Evolutionary conservation across 805 yeast species (phyloP).

Genomic region (Ogataea zsoltii): DNA sequence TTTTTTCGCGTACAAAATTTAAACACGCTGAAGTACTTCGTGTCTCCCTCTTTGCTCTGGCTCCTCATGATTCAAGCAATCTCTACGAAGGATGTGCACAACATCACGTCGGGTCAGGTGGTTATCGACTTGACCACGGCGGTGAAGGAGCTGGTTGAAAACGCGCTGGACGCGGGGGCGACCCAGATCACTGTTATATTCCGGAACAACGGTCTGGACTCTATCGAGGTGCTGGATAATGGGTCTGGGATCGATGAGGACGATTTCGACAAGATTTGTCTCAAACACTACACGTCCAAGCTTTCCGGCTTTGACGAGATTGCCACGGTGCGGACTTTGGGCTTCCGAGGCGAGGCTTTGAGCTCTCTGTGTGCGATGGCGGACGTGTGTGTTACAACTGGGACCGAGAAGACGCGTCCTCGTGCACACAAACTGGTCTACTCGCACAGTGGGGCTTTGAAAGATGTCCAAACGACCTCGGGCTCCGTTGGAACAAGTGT

Average conservation of each 20-base stretch:
- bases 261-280: constrained; percentile 56
- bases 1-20: too few species aligned
- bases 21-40: neutral
- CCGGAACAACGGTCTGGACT: constrained; percentile 70
- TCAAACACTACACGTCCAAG: constrained; percentile 71
- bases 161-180: constrained; percentile 78
- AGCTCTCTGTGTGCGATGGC: constrained; percentile 65
- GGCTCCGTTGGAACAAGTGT: constrained; percentile 74
- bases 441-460: constrained; percentile 54
- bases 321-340: constrained; percentile 51
- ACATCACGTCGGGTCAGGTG: constrained; percentile 91
- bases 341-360: constrained; percentile 83
- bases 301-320: constrained; percentile 57
- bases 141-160: constrained; percentile 85
- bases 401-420: constrained; percentile 50
- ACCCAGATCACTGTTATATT: constrained; percentile 67
- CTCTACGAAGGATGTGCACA: constrained; percentile 57
- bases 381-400: constrained; percentile 49
- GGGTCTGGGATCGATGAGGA: constrained; percentile 60
- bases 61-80: constrained; percentile 41
- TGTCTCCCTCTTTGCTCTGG: neutral
- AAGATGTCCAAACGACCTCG: constrained; percentile 37
- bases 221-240: constrained; percentile 67
- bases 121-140: constrained; percentile 76
- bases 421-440: constrained; percentile 57